Evolutionary conservation across 2,329 filamentous ascomycete genomes (phyloP).

Genomic region (Microthyrium microscopicum): DNA sequence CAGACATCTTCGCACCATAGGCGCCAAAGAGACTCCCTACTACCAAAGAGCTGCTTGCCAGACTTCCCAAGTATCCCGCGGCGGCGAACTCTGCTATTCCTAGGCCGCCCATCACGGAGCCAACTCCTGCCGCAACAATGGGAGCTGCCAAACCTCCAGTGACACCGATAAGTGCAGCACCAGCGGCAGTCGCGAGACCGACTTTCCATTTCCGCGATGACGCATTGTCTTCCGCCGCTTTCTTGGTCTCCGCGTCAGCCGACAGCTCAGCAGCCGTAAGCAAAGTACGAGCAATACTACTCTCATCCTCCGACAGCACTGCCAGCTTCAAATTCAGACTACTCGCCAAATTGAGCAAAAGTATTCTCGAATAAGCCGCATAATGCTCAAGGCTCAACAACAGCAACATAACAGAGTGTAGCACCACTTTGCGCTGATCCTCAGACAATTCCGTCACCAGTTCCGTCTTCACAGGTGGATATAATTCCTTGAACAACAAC

Average conservation of each 20-base stretch:
- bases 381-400: slow-evolving; percentile 65
- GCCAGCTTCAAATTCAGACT: slow-evolving; percentile 52
- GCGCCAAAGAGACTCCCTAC: slow-evolving; percentile 81
- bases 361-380: slow-evolving; percentile 51
- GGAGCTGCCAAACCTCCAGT: slow-evolving; percentile 67
- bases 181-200: slow-evolving; percentile 71
- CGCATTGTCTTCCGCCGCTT: slow-evolving; percentile 50
- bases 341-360: slow-evolving; percentile 53
- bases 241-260: slow-evolving; percentile 59
- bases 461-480: slow-evolving; percentile 33
- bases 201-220: slow-evolving; percentile 60
- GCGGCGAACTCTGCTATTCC: slow-evolving; percentile 59
- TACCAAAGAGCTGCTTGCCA: slow-evolving; percentile 63
- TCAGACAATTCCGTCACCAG: slow-evolving; percentile 43
- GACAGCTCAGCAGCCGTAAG: slow-evolving; percentile 63
- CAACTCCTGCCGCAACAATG: slow-evolving; percentile 62
- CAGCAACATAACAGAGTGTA: slow-evolving; percentile 57
- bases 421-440: slow-evolving; percentile 47
- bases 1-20: slow-evolving; percentile 70
- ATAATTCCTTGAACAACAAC: slow-evolving; percentile 23
- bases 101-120: slow-evolving; percentile 59
- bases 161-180: slow-evolving; percentile 69
- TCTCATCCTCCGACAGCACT: slow-evolving; percentile 53
- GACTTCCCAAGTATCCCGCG: slow-evolving; percentile 60
- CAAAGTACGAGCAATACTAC: slow-evolving; percentile 56